Conservation (phyloP, 2,329 filamentous ascomycete genomes). For the Ascochyta viciae-villosae region DNA sequence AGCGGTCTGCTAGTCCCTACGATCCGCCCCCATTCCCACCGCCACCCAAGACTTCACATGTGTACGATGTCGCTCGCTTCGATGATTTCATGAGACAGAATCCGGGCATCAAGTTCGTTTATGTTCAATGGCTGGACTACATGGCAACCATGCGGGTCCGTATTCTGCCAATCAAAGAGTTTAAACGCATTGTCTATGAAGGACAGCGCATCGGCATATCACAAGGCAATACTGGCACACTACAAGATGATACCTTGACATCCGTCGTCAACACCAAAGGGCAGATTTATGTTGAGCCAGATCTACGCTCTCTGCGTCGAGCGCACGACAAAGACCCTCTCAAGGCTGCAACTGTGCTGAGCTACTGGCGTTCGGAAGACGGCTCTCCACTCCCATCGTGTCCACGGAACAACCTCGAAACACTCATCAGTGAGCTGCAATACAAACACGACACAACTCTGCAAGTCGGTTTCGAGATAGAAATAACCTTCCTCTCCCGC, state of each 20-base stretch:
- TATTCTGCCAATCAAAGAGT: conserved; percentile 67
- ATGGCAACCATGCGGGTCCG: conserved; percentile 72
- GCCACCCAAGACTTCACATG: conserved; percentile 35
- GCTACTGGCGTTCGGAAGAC: conserved; percentile 67
- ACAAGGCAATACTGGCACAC: conserved; percentile 67
- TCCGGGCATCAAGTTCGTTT: conserved; percentile 67
- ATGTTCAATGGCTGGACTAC: conserved; percentile 80
- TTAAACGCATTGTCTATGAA: conserved; percentile 45
- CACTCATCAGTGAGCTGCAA: conserved; percentile 60
- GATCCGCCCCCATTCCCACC: conserved; percentile 36
- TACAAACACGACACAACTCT: conserved; percentile 63
- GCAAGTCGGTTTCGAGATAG: conserved; percentile 80
- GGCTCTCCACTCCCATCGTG: conserved; percentile 64
- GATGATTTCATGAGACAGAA: conserved; percentile 60
- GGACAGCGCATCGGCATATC: conserved; percentile 65
- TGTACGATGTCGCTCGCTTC: conserved; percentile 50
- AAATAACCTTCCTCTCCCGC: conserved; percentile 73
- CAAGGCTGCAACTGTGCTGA: conserved; percentile 69
- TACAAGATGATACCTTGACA: conserved; percentile 70
- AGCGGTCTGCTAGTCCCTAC: conserved; percentile 22
- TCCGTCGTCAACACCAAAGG: conserved; percentile 65
- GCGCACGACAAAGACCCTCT: conserved; percentile 56
- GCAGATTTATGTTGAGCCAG: conserved; percentile 71
- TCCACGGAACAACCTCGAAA: conserved; percentile 59
- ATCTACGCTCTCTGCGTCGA: conserved; percentile 66